Percentiles rank a stretch among this genome's conserved stretches.
Conservation (phyloP, 2,329 filamentous ascomycete species). For the Sarocladiaceae sp. region DNA sequence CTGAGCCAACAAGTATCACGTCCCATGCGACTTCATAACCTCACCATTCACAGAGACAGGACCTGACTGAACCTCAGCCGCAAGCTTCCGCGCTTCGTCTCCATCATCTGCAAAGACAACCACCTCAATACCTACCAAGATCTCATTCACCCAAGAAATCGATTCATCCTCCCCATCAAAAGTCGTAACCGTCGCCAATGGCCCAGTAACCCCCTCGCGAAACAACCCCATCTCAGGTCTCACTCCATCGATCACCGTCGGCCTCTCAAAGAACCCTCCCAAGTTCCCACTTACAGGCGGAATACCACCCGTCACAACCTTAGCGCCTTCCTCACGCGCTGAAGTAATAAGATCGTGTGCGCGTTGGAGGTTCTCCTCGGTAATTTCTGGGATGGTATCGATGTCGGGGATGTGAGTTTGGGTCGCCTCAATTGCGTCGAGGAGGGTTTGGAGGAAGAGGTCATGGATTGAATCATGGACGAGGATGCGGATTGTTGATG, state of each 20-base stretch:
- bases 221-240: not conserved
- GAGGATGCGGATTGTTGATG: not conserved
- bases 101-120: too few species aligned
- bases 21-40: too few species aligned
- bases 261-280: not conserved
- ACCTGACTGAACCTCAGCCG: too few species aligned
- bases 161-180: not conserved
- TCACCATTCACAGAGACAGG: too few species aligned
- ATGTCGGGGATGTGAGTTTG: too few species aligned
- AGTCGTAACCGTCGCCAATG: not conserved
- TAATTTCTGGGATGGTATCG: too few species aligned
- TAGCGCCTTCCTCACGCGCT: not conserved
- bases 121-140: too few species aligned
- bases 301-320: not conserved
- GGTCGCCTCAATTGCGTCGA: not conserved
- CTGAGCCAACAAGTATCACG: too few species aligned
- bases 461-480: not conserved
- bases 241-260: not conserved
- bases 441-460: not conserved
- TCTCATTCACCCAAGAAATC: not conserved
- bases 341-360: not conserved
- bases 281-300: not conserved
- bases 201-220: not conserved
- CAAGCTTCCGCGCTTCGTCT: too few species aligned
- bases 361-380: too few species aligned